These are phyloP conservation scores for Aspergillus hortae DNA, from an alignment of 2,329 filamentous ascomycete species.

Conservation along the genomic window DNA sequence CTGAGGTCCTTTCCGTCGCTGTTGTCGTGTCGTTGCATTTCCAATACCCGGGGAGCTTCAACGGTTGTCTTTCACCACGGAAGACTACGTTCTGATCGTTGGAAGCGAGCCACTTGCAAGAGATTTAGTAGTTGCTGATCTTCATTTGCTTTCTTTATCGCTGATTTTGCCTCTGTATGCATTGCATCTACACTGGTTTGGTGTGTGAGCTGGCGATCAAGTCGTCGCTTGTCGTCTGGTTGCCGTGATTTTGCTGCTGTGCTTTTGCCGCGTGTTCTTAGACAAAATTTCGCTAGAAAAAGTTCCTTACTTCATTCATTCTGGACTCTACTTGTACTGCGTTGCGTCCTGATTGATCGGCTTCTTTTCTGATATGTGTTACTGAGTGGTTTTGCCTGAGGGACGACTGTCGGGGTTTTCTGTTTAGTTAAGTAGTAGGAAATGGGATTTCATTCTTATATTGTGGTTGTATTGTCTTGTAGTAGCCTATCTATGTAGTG, in stretches of 20 bases:
- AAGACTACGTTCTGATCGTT: background rate
- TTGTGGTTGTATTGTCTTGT: too few relatives aligned
- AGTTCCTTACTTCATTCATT: slow-evolving; percentile 12
- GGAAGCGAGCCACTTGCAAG: slow-evolving; percentile 3
- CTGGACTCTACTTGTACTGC: background rate
- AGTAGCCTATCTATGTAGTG: too few relatives aligned
- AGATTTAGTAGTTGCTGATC: slow-evolving; percentile 8
- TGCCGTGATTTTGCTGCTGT: slow-evolving; percentile 3
- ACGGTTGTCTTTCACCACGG: slow-evolving; percentile 7
- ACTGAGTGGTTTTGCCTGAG: background rate
- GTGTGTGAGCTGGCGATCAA: slow-evolving; percentile 24
- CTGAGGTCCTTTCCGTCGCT: background rate
- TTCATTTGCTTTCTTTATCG: slow-evolving; percentile 7
- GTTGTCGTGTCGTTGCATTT: slow-evolving; percentile 13
- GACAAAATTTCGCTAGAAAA: slow-evolving; percentile 25
- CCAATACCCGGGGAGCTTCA: slow-evolving; percentile 26
- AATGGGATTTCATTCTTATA: too few relatives aligned
- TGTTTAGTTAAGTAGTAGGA: too few relatives aligned
- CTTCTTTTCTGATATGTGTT: background rate
- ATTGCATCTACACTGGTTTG: slow-evolving; percentile 23
- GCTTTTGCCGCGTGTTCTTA: slow-evolving; percentile 18
- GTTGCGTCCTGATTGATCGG: too few relatives aligned
- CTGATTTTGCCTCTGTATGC: slow-evolving; percentile 11
- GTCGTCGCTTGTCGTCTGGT: slow-evolving; percentile 1
- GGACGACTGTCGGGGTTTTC: too few relatives aligned